Evolutionary conservation across 305 asterid species (phyloP).

Genomic region (Fraxinus sp.): DNA sequence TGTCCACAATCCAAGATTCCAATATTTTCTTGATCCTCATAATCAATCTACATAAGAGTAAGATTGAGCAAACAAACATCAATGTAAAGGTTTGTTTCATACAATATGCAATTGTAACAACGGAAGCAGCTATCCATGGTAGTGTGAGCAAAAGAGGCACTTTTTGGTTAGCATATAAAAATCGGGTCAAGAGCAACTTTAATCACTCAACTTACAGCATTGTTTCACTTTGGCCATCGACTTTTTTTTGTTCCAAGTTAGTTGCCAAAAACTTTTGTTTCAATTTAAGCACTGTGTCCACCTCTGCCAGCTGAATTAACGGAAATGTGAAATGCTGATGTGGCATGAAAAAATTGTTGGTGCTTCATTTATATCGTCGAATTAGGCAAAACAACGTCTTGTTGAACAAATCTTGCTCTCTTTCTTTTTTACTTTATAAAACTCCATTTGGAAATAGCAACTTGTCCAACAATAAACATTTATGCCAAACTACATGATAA

Average conservation of each 20-base stretch:
- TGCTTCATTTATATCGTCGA: neutral
- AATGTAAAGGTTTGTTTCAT: neutral
- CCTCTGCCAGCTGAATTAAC: neutral
- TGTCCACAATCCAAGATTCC: constrained; percentile 63
- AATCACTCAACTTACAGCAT: neutral
- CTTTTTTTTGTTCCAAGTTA: neutral
- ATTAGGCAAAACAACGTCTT: neutral
- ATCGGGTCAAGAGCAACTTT: neutral
- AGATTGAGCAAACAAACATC: neutral
- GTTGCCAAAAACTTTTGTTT: neutral
- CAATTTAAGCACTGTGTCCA: neutral
- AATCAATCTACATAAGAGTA: constrained; percentile 36
- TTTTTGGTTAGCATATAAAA: neutral
- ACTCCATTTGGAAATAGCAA: neutral
- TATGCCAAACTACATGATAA: neutral
- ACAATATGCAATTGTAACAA: neutral
- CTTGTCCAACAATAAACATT: neutral
- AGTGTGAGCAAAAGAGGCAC: neutral
- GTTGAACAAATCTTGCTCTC: neutral
- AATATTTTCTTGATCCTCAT: constrained; percentile 32
- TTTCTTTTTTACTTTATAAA: neutral
- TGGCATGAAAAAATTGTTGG: neutral
- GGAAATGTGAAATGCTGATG: neutral
- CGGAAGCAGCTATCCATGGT: neutral
- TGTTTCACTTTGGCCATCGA: neutral